phyloP scores from a whole-genome alignment of 2,329 filamentous ascomycete genomes.

The Rosellinia necatrix region DNA sequence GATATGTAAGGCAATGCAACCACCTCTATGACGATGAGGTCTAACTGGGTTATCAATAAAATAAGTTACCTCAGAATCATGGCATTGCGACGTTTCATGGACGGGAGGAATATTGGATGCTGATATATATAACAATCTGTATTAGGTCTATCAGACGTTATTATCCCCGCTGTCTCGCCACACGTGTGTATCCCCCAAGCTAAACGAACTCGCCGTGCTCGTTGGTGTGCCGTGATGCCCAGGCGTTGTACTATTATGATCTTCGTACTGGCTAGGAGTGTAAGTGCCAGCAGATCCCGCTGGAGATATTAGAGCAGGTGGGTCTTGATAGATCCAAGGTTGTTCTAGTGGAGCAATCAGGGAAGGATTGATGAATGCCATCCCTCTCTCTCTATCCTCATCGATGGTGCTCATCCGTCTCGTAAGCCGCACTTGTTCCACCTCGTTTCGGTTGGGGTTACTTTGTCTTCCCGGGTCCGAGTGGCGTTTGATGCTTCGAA shows the following conservation, averaged over 20 bases:
- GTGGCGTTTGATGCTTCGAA: constrained; percentile 77
- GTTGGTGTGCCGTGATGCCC: constrained; percentile 20
- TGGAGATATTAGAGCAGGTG: constrained; percentile 47
- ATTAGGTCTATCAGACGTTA: constrained; percentile 27
- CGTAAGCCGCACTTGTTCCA: constrained; percentile 47
- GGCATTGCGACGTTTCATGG: background rate
- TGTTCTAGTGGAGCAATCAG: constrained; percentile 70
- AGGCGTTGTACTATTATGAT: constrained; percentile 7
- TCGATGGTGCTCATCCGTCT: constrained; percentile 69
- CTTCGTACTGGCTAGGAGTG: constrained; percentile 20
- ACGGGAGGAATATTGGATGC: constrained; percentile 17
- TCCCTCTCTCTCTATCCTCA: constrained; percentile 70
- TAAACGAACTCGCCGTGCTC: constrained; percentile 40
- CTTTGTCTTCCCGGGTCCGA: constrained; percentile 54
- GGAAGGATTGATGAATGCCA: constrained; percentile 78
- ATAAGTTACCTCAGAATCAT: background rate
- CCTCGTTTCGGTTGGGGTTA: constrained; percentile 48
- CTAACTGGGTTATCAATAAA: background rate
- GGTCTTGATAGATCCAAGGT: constrained; percentile 69
- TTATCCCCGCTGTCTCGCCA: constrained; percentile 36
- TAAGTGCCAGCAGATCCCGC: constrained; percentile 26
- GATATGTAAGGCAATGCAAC: background rate
- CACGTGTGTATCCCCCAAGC: constrained; percentile 39
- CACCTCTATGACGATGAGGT: background rate
- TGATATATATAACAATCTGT: constrained; percentile 14